Percentiles rank a stretch among this genome's conserved stretches.
Conservation (phyloP, 2,329 filamentous ascomycete genomes). For the Fusarium pseudograminearum region DNA sequence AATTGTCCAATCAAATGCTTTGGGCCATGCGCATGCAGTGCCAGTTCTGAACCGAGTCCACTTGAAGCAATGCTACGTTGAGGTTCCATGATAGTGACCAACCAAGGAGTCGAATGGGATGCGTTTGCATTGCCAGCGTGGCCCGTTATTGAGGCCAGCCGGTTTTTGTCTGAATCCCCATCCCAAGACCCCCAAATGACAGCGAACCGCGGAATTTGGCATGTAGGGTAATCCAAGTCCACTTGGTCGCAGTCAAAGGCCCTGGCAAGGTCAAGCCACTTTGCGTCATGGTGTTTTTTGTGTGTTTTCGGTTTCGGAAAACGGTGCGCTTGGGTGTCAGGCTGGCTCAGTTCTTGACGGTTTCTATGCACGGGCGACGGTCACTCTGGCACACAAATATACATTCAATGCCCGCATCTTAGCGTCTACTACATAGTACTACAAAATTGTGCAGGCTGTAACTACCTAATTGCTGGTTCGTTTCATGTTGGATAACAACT, state of each 20-base stretch:
- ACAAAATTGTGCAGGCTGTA: slow-evolving; percentile 12
- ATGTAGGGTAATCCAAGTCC: slow-evolving; percentile 43
- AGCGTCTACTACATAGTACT: slow-evolving; percentile 14
- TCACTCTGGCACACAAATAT: slow-evolving; percentile 23
- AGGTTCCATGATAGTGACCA: slow-evolving; percentile 16
- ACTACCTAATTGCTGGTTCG: slow-evolving; percentile 15
- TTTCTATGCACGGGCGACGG: slow-evolving; percentile 26
- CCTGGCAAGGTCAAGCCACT: slow-evolving; percentile 34
- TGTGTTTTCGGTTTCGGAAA: slow-evolving; percentile 35
- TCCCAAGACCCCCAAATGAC: slow-evolving; percentile 10
- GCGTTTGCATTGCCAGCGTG: slow-evolving; percentile 44
- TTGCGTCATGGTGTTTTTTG: slow-evolving; percentile 39
- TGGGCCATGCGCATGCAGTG: slow-evolving; percentile 10
- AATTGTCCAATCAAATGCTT: slow-evolving; percentile 42
- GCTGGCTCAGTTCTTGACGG: slow-evolving; percentile 22
- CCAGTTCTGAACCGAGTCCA: slow-evolving; percentile 17
- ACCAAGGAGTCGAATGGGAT: slow-evolving; percentile 33
- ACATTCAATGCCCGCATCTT: slow-evolving; percentile 19
- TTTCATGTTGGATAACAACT: slow-evolving; percentile 17
- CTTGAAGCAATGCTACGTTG: slow-evolving; percentile 36
- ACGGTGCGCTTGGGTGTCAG: slow-evolving; percentile 38
- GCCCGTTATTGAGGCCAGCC: slow-evolving; percentile 43
- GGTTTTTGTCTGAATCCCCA: slow-evolving; percentile 15
- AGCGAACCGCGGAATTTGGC: slow-evolving; percentile 16
- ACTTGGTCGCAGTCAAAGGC: slow-evolving; percentile 39